Evolutionary conservation across 176 grass and related monocot species (phyloP), one percentile per base, ranked within the genome.

Genomic region (Avena atlantica): DNA sequence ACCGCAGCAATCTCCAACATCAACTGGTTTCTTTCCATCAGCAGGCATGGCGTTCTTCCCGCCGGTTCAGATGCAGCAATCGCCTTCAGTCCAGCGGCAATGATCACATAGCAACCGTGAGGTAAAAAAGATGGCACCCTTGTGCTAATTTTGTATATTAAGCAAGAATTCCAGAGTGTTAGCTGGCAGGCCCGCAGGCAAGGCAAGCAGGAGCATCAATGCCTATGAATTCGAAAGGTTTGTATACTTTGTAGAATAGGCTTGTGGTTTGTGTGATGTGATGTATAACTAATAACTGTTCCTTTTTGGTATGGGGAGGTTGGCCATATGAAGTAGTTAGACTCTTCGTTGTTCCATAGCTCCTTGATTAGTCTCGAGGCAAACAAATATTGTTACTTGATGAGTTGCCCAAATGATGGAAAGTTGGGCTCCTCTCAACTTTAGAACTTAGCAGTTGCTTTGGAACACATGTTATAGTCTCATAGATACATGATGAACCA

Each of bases 31-130:
- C 72, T 96, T 94, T 72, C 91, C 84, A 16, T 56, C 92, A 50
- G 70, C 94, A 36, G 83, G 92, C 23, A 63, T 79, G 61, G 92
- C 89, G 34, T 99, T 96, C 83, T 96, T 94, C 34, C 83, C 90
- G 1, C 89, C 88, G 4, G 81, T 89, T 63, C 97, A 93, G 88
- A 29, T 91, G 29, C 97, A 99, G 81, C 85, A 91, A 40, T 82
- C 92, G 48, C 92, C 97, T 3, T 92, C 90, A 23, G 89, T 78
- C 61, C 92, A 99, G 82, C 88, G 89, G 65, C 94, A 96, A 80
- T 95, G 81, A 91, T 85, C 76, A 8, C 61, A 65, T 37, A 49
- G 11, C 69, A 80, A 48, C 81, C 68, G 19, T 79, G 0, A 1
- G 53, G 88, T 50, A 37, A 70, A 86, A 45, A 44, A 81, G 55